phyloP scores from a whole-genome alignment of 768 basidiomycete genomes.

The Suillus brevipes region DNA sequence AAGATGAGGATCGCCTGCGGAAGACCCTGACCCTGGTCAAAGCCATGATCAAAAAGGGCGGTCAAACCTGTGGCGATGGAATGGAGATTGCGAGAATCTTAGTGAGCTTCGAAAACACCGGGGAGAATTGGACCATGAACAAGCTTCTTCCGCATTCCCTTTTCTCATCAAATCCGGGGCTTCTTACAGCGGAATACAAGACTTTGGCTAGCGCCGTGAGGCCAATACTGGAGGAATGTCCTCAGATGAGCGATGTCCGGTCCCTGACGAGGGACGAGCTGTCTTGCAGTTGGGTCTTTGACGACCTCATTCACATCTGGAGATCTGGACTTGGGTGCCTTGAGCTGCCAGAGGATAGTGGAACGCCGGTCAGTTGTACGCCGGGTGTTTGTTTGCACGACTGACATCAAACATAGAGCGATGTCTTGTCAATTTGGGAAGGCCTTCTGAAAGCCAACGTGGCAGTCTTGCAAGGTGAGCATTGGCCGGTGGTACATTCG shows the following conservation, averaged over 20 bases:
- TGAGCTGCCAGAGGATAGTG: constrained; percentile 44
- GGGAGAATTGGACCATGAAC: constrained; percentile 45
- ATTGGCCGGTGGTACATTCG: background rate
- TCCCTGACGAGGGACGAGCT: constrained; percentile 61
- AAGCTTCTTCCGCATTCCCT: constrained; percentile 52
- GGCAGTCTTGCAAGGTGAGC: constrained; percentile 45
- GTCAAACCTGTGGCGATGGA: constrained; percentile 52
- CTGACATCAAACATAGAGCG: constrained; percentile 33
- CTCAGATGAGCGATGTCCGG: constrained; percentile 53
- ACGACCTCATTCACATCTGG: constrained; percentile 56
- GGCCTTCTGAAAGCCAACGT: constrained; percentile 54
- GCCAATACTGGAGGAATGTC: constrained; percentile 54
- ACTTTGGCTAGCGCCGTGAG: constrained; percentile 48
- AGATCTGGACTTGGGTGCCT: constrained; percentile 44
- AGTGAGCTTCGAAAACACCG: constrained; percentile 36
- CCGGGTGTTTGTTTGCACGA: constrained; percentile 6
- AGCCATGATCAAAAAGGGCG: constrained; percentile 56
- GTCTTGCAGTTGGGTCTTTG: constrained; percentile 50
- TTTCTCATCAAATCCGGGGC: constrained; percentile 56
- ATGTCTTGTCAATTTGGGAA: constrained; percentile 57
- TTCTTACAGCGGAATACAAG: constrained; percentile 54
- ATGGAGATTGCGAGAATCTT: constrained; percentile 48
- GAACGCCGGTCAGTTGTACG: constrained; percentile 50
- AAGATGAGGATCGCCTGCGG: constrained; percentile 43
- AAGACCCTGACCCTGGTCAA: constrained; percentile 52